A percentile compares a stretch with the other conserved stretches of the same genome.
Evolutionary conservation across 768 basidiomycete species (phyloP).

Genomic region (Asterophora parasitica): DNA sequence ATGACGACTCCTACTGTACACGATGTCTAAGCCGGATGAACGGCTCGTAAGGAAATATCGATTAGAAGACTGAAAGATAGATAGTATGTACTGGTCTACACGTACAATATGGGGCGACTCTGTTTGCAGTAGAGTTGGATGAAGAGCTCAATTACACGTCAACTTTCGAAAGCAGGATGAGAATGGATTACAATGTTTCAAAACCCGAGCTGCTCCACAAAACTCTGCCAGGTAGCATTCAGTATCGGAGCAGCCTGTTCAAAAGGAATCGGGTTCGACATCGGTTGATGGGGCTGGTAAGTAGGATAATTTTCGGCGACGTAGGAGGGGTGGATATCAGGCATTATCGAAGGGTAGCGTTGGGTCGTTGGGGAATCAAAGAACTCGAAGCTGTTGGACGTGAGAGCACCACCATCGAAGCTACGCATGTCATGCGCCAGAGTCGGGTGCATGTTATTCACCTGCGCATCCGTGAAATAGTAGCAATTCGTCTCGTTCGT

Average conservation of each 20-base stretch:
- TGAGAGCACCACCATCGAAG: conserved; percentile 25
- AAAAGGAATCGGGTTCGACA: conserved; percentile 5
- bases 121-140: neutral
- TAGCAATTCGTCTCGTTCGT: conserved; percentile 13
- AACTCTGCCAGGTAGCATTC: conserved; percentile 62
- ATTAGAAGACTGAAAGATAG: too few species aligned
- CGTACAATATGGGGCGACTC: too few species aligned
- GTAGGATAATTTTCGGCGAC: neutral
- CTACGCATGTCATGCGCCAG: conserved; percentile 44
- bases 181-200: too few species aligned
- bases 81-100: too few species aligned
- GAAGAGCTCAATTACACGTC: neutral
- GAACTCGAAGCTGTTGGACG: conserved; percentile 19
- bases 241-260: conserved; percentile 34
- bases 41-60: too few species aligned
- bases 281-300: conserved; percentile 11
- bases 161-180: neutral
- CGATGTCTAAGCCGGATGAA: too few species aligned
- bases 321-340: conserved; percentile 7
- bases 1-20: too few species aligned
- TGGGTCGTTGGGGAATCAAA: conserved; percentile 21
- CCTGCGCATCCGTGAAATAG: conserved; percentile 4
- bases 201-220: conserved; percentile 65
- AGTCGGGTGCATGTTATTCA: conserved; percentile 38
- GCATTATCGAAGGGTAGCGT: conserved; percentile 4